phyloP scores from a whole-genome alignment of 163 green algal species.

The Scenedesmus sp. region DNA sequence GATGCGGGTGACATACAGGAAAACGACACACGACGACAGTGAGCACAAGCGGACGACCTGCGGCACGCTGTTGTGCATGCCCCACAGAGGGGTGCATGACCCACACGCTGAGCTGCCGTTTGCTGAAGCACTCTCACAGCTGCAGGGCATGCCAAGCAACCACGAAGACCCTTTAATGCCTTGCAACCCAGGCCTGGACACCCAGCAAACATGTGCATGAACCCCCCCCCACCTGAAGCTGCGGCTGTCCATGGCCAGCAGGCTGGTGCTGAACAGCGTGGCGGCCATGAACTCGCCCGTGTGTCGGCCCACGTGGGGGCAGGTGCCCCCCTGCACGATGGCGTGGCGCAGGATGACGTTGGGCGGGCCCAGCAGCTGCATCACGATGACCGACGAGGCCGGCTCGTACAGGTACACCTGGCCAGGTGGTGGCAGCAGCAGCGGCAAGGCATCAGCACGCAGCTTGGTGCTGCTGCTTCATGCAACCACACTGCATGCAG shows the following conservation, averaged over 20 bases:
- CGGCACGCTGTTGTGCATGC: too few relatives aligned
- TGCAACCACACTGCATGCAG: not conserved
- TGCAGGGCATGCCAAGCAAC: too few relatives aligned
- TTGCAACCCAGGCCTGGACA: not conserved
- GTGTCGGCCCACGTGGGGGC: constrained; percentile 80
- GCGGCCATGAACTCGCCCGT: constrained; percentile 85
- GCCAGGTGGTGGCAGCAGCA: not conserved
- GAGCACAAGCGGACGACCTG: not conserved
- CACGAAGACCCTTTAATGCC: too few relatives aligned
- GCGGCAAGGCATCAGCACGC: not conserved
- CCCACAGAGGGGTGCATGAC: too few relatives aligned
- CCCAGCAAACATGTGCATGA: not conserved
- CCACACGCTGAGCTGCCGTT: too few relatives aligned
- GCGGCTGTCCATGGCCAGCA: constrained; percentile 76
- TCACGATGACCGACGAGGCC: constrained; percentile 73
- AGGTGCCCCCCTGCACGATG: constrained; percentile 81
- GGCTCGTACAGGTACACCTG: constrained; percentile 85
- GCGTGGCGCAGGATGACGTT: constrained; percentile 85
- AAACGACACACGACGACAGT: not conserved
- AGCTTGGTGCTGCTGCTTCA: too few relatives aligned
- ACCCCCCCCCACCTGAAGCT: constrained; percentile 65
- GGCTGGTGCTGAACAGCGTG: constrained; percentile 92
- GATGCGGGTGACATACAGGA: too few relatives aligned
- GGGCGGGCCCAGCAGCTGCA: constrained; percentile 92
- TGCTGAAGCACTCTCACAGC: too few relatives aligned